Base-by-base conservation (phyloP, 2,329 filamentous ascomycete genomes). In the Fragosphaeria purpurea region DNA sequence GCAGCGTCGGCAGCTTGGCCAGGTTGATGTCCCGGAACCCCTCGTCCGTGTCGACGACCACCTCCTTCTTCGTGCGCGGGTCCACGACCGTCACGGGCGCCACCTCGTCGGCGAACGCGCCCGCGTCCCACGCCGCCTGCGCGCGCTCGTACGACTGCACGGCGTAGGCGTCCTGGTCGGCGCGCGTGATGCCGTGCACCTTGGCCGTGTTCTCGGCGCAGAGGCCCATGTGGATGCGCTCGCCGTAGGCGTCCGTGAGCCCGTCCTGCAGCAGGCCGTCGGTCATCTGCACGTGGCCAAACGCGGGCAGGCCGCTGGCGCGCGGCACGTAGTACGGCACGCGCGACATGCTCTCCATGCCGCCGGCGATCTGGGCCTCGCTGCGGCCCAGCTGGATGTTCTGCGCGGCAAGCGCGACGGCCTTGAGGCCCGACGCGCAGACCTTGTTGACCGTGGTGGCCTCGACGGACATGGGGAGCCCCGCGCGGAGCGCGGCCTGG, bases 401-500 rank as follows among this genome's bases (percentile, higher is more conserved):
- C 63, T 95, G 88, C 1, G 91, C 91, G 1, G 91, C 93, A 43
- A 97, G 78, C 30, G 79, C 82, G 5, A 97, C 89, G 1, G 93
- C 86, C 68, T 98, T 98, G 57, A 98, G 74, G 5, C 93, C 93
- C 0, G 90, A 96, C 4, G 93, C 86, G 72, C 93, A 98, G 53
- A 98, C 93, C 71, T 98, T 98, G 76, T 98, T 98, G 68, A 98
- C 84, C 12, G 93, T 97, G 47, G 85, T 83, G 38, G 90, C 86
- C 70, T 98, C 93, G 51, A 94, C 78, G 6, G 76, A 80, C n/a
- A 82, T 73, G 8, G 88, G 77, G 4, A 97, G 79, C 2, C 90
- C 90, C 4, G 93, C 88, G 62, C 94, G 91, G 53, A 97, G 85
- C 57, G 81, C 74, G 9, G 93, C 93, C 71, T 98, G 93, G 46